phyloP scores from a whole-genome alignment of 352 stramenopile genomes.

The Hyaloperonospora brassicae region DNA sequence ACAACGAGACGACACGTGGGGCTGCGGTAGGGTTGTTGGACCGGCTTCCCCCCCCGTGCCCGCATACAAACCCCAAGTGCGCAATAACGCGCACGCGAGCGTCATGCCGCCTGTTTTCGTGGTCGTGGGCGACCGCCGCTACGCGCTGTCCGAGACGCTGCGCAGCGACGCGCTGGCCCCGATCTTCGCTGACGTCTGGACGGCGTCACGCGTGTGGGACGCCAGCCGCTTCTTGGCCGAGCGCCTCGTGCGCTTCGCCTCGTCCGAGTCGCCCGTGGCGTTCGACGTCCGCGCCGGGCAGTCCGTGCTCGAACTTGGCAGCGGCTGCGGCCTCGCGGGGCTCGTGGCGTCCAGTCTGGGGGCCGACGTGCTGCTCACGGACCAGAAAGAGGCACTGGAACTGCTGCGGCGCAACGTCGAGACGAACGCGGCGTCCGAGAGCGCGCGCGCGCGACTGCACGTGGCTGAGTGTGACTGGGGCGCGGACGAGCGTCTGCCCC shows the following conservation, averaged over 20 bases:
- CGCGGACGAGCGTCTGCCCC: constrained; percentile 20
- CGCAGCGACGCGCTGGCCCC: constrained; percentile 56
- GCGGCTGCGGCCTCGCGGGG: constrained; percentile 65
- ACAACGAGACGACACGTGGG: background rate
- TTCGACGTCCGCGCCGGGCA: constrained; percentile 21
- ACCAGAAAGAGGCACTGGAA: constrained; percentile 60
- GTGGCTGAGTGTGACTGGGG: constrained; percentile 65
- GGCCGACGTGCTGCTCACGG: constrained; percentile 61
- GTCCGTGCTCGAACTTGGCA: constrained; percentile 68
- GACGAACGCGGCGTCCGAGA: constrained; percentile 35
- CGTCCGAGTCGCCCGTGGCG: constrained; percentile 6
- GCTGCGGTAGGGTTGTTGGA: too few relatives aligned
- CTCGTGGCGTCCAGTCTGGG: constrained; percentile 57
- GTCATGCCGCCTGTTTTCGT: constrained; percentile 20
- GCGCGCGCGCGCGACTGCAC: constrained; percentile 31
- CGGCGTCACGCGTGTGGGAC: constrained; percentile 64
- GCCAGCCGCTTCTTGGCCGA: constrained; percentile 61
- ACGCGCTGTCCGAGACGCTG: constrained; percentile 72
- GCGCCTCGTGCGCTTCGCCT: constrained; percentile 37
- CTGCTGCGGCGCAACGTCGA: constrained; percentile 52
- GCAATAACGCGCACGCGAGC: constrained; percentile 1
- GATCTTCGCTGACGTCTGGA: constrained; percentile 82
- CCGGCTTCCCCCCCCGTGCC: background rate
- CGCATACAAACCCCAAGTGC: background rate
- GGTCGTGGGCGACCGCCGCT: constrained; percentile 33